Base-by-base conservation (phyloP, 805 yeast species). In the Ogataea trehaloabstinens region DNA sequence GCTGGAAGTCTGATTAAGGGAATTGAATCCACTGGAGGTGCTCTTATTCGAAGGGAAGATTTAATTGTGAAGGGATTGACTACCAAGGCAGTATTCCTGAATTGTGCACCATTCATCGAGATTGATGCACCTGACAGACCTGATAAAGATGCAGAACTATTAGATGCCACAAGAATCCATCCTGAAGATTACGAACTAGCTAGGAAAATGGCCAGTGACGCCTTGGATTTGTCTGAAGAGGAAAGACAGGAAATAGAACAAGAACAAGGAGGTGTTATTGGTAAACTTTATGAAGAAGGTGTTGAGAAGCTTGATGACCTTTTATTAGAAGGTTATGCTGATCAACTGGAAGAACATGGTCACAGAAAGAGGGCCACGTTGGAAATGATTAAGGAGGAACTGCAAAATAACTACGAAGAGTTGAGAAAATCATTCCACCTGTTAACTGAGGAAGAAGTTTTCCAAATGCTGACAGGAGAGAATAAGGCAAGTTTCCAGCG, bases 101-200 rank as follows among this genome's bases (percentile, higher is more conserved):
- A 93, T 61, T 87, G 96, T 61, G 85, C 97, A 0, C 84, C 95
- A 17, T 93, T 93, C 68, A 66, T 93, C 56, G 80, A 80, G 53
- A 83, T 93, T 42, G 93, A 88, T 1, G 72, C 69, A 47, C 63
- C 63, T 19, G 84, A 76, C 40, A 69, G 79, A 31, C 70, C 66
- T 27, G 72, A 74, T 34, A 81, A 80, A 42, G 67, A 77, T n/a
- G 75, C 83, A 24, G 97, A 91, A 55, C 70, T 84, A 30, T 72
- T 93, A 50, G 99, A 93, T 61, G 90, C 93, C 35, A 93, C 99
- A 0, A 78, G 99, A 66, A 89, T 93, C 33, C 99, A 93, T 55
- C 98, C 98, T 6, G 98, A 93, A 63, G 99, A 93, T 65, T 93
- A 93, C 60, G 95, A 87, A 48, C 72, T 93, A 51, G 98, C 97